phyloP scores from a whole-genome alignment of 179 eudicot genomes.

The Corrigiola litoralis region DNA sequence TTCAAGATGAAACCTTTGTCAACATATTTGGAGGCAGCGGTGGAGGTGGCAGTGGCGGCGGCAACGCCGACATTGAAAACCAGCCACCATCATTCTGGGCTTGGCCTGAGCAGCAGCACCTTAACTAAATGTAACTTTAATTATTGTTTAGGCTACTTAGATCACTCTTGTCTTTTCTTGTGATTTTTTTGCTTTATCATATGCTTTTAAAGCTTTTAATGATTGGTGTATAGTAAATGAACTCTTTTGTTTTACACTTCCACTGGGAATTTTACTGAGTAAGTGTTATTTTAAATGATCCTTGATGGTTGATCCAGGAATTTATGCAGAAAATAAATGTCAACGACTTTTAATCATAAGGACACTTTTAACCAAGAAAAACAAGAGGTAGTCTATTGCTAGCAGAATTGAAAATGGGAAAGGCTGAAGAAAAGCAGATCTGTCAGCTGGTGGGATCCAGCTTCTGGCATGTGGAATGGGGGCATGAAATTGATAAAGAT shows the following conservation, averaged over 20 bases:
- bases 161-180: neutral
- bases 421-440: conserved; percentile 22
- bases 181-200: neutral
- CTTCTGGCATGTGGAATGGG: conserved; percentile 38
- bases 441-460: conserved; percentile 40
- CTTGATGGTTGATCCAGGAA: conserved; percentile 14
- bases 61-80: conserved; percentile 13
- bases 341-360: conserved; percentile 26
- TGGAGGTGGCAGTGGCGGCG: conserved; percentile 12
- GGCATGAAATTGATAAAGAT: conserved; percentile 34
- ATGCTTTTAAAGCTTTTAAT: conserved; percentile 15
- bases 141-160: conserved; percentile 2
- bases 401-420: neutral
- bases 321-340: conserved; percentile 13
- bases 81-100: conserved; percentile 51
- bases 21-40: conserved; percentile 40
- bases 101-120: conserved; percentile 44
- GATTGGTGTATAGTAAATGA: conserved; percentile 38
- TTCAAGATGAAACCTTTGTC: conserved; percentile 44
- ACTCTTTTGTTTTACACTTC: conserved; percentile 13
- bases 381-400: no score
- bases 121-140: neutral
- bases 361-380: neutral
- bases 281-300: neutral
- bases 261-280: neutral